Conservation (phyloP, 257 asterid species). For the Asclepias syriaca region DNA sequence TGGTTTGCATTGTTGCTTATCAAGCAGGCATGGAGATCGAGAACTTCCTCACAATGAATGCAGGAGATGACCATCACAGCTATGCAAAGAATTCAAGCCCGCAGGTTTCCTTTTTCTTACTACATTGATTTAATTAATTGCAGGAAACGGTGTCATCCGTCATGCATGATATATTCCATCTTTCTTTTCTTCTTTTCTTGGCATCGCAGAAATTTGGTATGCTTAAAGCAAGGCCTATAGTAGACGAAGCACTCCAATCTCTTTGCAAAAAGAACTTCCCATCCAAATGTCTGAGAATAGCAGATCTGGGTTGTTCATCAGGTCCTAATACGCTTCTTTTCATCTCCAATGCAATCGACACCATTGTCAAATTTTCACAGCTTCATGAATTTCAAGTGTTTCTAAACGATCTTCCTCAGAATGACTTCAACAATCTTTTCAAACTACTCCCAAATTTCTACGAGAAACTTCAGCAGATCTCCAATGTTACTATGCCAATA, state of each 20-base stretch:
- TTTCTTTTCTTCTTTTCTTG: too few species aligned
- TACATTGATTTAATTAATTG: too few species aligned
- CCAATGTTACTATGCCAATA: background rate
- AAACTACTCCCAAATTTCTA: background rate
- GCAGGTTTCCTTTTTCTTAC: background rate
- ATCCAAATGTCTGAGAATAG: background rate
- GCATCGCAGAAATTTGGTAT: background rate
- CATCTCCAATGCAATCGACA: background rate
- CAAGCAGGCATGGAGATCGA: background rate
- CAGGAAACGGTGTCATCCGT: background rate
- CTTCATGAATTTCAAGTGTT: background rate
- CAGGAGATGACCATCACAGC: background rate
- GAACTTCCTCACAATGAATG: background rate
- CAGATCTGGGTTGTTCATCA: background rate
- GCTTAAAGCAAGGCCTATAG: background rate
- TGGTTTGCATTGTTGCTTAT: too few species aligned
- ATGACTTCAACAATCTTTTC: background rate
- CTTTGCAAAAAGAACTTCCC: background rate
- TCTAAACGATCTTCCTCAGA: background rate
- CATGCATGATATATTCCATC: too few species aligned
- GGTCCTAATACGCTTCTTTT: background rate
- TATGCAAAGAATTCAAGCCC: background rate
- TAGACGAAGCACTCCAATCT: background rate
- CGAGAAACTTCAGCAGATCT: background rate
- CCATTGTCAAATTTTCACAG: background rate